A percentile compares a stretch with the other conserved stretches of the same genome.
Evolutionary conservation across 106 monocot species (phyloP).

Genomic region (Apostasia shenzhenica): DNA sequence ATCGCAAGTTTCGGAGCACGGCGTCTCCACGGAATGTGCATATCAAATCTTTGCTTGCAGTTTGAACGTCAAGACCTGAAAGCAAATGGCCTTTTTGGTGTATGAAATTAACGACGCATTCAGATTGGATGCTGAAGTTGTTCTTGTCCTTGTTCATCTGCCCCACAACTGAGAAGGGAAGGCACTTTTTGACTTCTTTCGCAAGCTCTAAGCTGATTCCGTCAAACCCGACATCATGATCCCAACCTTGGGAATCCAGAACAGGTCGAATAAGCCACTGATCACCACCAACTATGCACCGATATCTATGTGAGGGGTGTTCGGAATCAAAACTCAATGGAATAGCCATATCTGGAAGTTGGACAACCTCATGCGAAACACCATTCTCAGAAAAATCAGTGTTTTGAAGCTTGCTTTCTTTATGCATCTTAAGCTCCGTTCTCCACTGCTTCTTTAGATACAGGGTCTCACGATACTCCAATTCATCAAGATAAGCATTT

Average conservation of each 20-base stretch:
- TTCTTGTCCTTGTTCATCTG: conserved; percentile 87
- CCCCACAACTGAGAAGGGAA: conserved; percentile 39
- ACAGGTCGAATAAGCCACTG: conserved; percentile 63
- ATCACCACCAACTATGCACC: conserved; percentile 37
- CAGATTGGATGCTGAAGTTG: conserved; percentile 54
- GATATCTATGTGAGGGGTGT: conserved; percentile 49
- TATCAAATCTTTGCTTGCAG: conserved; percentile 45
- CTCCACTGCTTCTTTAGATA: conserved; percentile 85
- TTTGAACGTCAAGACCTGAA: conserved; percentile 56
- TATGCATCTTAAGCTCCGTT: conserved; percentile 48
- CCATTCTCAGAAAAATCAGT: conserved; percentile 9
- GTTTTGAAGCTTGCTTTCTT: conserved; percentile 10
- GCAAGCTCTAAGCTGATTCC: conserved; percentile 64
- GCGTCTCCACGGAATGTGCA: conserved; percentile 52
- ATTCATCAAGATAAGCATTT: conserved; percentile 79
- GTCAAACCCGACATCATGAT: conserved; percentile 90
- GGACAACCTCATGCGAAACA: conserved; percentile 32
- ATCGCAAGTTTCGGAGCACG: conserved; percentile 23
- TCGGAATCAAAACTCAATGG: conserved; percentile 71
- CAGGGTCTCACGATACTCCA: conserved; percentile 87
- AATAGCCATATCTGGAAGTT: conserved; percentile 51
- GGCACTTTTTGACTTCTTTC: conserved; percentile 25
- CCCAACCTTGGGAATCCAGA: conserved; percentile 88
- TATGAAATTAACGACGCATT: conserved; percentile 30
- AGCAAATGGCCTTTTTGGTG: conserved; percentile 18